Evolutionary conservation across 2,329 filamentous ascomycete genomes (phyloP), one percentile per base, ranked within the genome.

Genomic region (Apiospora malaysiana): DNA sequence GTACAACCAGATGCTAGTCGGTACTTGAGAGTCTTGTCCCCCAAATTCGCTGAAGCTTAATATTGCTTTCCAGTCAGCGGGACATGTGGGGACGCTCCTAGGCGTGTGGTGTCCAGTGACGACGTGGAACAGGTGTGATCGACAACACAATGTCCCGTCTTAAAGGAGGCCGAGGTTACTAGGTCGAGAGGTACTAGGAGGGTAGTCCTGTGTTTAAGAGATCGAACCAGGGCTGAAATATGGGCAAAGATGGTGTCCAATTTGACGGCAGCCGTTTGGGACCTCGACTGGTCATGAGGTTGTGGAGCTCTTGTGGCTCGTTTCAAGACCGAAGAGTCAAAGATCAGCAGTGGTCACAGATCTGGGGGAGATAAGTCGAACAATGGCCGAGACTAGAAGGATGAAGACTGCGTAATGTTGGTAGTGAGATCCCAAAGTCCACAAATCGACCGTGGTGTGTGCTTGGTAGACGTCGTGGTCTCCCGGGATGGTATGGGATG

Each of bases 121-220:
- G 84, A 85, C 82, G 84, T 80, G 82, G 81, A 83, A 80, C 76
- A 82, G 82, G 79, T 83, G 80, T 82, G 86, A 88, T 88, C 86
- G 86, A 84, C 87, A 84, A 78, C 79, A 81, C 82, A 82, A 84
- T 85, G 82, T 86, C 84, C 84, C 82, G 82, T 83, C 83, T 79
- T 79, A 82, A 82, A 81, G 82, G 72, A 79, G 81, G 80, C 81
- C 81, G 81, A 83, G 79, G 82, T 76, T 81, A 81, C 81, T 83
- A 82, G 84, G 56, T 21, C 56, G 56, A 12, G 56, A 32, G 56
- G 83, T 84, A 67, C 65, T 78, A 74, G 80, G 74, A 80, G 76
- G 77, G 76, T 77, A 74, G 80, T 77, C 72, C 72, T 75, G 75
- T 75, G 72, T 72, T 74, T 71, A 73, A 74, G 69, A 78, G 76